Percentiles rank a stretch among this genome's conserved stretches.
Conservation (phyloP, 2,329 filamentous ascomycete genomes). For the Sclerotinia nivalis region DNA sequence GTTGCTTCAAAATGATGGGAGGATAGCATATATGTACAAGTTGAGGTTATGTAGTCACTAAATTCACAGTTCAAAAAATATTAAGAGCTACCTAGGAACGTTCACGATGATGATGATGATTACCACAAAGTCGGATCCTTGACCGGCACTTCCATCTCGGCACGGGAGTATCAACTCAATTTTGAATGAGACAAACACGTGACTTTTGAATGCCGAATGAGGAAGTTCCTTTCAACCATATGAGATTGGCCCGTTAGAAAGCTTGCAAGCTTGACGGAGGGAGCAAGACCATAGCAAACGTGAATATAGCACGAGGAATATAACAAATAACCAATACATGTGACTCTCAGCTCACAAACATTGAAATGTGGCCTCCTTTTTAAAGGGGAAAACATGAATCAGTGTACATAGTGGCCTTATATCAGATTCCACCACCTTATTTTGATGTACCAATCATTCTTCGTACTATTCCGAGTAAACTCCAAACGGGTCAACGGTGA, state of each 20-base stretch:
- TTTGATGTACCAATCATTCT: background rate
- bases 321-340: background rate
- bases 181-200: background rate
- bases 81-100: background rate
- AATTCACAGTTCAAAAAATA: background rate
- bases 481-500: background rate
- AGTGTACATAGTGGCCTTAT: background rate
- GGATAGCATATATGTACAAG: background rate
- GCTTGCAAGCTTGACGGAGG: background rate
- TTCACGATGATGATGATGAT: background rate
- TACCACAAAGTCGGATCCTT: background rate
- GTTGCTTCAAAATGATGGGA: background rate
- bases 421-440: background rate
- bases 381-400: background rate
- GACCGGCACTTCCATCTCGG: conserved; percentile 12
- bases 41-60: background rate
- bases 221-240: background rate
- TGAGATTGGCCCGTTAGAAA: background rate
- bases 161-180: background rate
- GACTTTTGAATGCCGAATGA: background rate
- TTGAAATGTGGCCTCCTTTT: background rate
- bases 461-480: background rate
- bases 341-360: background rate
- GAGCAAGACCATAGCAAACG: background rate
- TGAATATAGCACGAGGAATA: background rate